A percentile compares a stretch with the other conserved stretches of the same genome.
phyloP scores from a whole-genome alignment of 2,329 filamentous ascomycete genomes.

The Fusarium fujikuroi region DNA sequence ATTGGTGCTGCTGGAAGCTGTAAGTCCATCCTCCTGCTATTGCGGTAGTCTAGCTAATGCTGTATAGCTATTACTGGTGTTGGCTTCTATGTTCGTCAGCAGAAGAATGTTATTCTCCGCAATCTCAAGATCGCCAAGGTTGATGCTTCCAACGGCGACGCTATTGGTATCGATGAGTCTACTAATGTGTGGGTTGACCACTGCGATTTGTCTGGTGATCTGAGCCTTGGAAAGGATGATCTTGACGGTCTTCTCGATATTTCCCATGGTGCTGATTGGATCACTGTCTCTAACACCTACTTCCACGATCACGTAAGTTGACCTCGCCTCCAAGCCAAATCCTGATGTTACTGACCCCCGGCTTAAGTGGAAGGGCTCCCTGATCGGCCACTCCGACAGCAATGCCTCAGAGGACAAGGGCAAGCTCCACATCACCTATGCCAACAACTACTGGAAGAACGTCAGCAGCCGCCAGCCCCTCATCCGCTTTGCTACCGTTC shows the following conservation, averaged over 20 bases:
- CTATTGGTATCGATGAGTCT: constrained; percentile 66
- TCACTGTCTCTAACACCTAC: constrained; percentile 57
- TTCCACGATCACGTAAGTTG: constrained; percentile 47
- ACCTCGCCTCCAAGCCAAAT: rapidly evolving
- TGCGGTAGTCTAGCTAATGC: background rate
- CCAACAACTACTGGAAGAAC: constrained; percentile 73
- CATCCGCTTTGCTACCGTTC: constrained; percentile 73
- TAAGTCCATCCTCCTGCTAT: background rate
- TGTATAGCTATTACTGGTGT: constrained; percentile 54
- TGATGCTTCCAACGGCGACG: constrained; percentile 65
- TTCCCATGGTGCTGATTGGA: constrained; percentile 70
- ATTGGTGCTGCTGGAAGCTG: constrained; percentile 51
- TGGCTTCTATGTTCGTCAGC: constrained; percentile 63
- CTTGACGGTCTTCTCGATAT: constrained; percentile 75
- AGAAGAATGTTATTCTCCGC: constrained; percentile 69
- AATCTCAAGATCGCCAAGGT: constrained; percentile 70
- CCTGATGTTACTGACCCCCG: rapidly evolving
- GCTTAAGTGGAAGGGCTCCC: constrained; percentile 62
- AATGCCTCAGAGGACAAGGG: constrained; percentile 68
- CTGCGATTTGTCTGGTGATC: constrained; percentile 71
- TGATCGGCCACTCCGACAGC: constrained; percentile 68
- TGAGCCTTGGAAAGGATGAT: constrained; percentile 71
- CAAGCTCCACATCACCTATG: constrained; percentile 71
- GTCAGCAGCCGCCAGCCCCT: constrained; percentile 71
- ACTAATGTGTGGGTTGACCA: constrained; percentile 75